Conservation (phyloP, 2,329 filamentous ascomycete genomes). For the Arthroderma uncinatum region DNA sequence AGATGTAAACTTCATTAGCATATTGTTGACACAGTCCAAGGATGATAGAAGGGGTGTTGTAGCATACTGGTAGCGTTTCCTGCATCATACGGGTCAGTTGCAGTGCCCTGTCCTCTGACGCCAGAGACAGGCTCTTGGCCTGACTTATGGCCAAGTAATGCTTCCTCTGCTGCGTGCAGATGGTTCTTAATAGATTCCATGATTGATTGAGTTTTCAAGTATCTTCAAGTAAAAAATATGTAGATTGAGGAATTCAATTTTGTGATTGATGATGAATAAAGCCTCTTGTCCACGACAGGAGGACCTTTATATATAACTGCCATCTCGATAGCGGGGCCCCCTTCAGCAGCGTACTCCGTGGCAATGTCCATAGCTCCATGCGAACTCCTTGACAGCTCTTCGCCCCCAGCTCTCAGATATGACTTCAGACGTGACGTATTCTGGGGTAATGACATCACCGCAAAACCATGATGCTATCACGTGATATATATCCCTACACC, state of each 20-base stretch:
- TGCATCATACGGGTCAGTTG: conserved; percentile 64
- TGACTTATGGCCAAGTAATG: conserved; percentile 25
- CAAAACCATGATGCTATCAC: neutral
- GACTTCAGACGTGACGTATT: neutral
- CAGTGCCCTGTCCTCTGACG: conserved; percentile 52
- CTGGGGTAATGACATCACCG: conserved; percentile 1
- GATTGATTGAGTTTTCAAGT: conserved; percentile 13
- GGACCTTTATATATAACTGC: neutral
- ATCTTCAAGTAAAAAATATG: neutral
- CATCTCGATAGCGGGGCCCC: neutral
- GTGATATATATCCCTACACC: neutral
- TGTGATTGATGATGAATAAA: neutral
- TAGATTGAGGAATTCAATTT: neutral
- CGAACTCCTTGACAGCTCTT: neutral
- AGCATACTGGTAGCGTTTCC: conserved; percentile 56
- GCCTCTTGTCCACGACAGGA: neutral
- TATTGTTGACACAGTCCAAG: neutral
- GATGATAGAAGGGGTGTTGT: neutral
- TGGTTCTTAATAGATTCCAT: conserved; percentile 56
- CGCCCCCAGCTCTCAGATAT: neutral
- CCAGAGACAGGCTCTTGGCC: conserved; percentile 62
- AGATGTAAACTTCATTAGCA: neutral
- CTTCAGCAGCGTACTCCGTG: neutral
- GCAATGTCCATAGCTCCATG: neutral
- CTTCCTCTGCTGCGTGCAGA: conserved; percentile 39